Evolutionary conservation across 73 alveolate species (phyloP).

Genomic region (Diophrys appendiculata): DNA sequence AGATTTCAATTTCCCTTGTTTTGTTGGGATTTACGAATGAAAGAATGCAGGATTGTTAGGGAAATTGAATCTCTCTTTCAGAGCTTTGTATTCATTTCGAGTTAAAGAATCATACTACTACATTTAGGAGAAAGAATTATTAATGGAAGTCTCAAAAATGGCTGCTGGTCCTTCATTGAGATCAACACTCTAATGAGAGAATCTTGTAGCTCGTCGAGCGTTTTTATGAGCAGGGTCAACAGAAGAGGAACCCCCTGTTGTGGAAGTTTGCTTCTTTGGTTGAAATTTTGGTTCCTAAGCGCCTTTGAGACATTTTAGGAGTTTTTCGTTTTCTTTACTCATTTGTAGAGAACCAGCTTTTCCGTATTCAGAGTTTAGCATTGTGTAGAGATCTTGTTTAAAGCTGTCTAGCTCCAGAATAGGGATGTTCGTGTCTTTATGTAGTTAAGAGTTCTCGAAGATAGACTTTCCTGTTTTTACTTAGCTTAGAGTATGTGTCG

Average conservation of each 20-base stretch:
- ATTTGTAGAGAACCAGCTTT: not conserved
- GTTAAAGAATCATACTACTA: not conserved
- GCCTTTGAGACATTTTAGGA: not conserved
- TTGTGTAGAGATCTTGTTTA: not conserved
- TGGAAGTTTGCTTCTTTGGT: too few species aligned
- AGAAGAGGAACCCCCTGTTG: too few species aligned
- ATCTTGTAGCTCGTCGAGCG: too few species aligned
- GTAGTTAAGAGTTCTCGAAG: not conserved
- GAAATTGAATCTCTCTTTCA: slow-evolving; percentile 8
- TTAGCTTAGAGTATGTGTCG: not conserved
- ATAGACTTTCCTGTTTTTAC: not conserved
- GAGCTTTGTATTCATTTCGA: not conserved
- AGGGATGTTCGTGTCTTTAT: not conserved
- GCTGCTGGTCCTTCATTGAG: not conserved
- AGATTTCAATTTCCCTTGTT: not conserved
- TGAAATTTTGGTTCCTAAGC: too few species aligned
- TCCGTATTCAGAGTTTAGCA: not conserved
- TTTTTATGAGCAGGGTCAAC: too few species aligned
- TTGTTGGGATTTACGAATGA: not conserved
- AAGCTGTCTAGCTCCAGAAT: not conserved
- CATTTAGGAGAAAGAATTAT: not conserved
- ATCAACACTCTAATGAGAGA: not conserved
- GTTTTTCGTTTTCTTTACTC: not conserved
- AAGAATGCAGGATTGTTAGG: slow-evolving; percentile 7
- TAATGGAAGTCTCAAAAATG: not conserved